Evolutionary conservation across 371 early-diverging fungal genomes (phyloP).

Genomic region (Smittium mucronatum): DNA sequence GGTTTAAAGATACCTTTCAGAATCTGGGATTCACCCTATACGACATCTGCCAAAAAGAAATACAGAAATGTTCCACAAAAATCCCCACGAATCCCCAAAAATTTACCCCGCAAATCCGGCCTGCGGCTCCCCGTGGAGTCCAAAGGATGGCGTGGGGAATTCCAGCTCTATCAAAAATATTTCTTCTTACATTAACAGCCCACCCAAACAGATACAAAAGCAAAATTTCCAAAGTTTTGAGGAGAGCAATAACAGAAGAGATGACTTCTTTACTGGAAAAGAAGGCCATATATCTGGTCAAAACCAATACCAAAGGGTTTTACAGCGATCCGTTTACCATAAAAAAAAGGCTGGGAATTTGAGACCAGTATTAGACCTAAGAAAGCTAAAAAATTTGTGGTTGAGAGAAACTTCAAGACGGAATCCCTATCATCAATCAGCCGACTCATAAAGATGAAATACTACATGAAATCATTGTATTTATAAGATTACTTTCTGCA

Average conservation of each 20-base stretch:
- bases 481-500: slow-evolving; percentile 30
- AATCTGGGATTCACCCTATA: too few species aligned
- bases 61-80: too few species aligned
- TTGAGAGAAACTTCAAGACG: slow-evolving; percentile 16
- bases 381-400: slow-evolving; percentile 25
- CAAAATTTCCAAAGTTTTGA: background rate
- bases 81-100: too few species aligned
- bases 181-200: background rate
- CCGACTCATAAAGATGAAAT: slow-evolving; percentile 18
- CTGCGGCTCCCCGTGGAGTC: too few species aligned
- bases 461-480: slow-evolving; percentile 24
- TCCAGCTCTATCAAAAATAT: too few species aligned
- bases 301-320: background rate
- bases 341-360: slow-evolving; percentile 9
- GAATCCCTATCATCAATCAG: slow-evolving; percentile 26
- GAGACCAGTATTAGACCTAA: slow-evolving; percentile 25
- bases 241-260: background rate
- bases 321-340: background rate
- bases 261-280: background rate
- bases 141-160: too few species aligned
- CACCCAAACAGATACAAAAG: background rate
- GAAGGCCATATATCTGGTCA: background rate
- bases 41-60: too few species aligned
- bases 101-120: too few species aligned
- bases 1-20: background rate